Evolutionary conservation across 441 rosid genomes (phyloP), one percentile per base, ranked within the genome.

Genomic region (Euphorbia corollata): DNA sequence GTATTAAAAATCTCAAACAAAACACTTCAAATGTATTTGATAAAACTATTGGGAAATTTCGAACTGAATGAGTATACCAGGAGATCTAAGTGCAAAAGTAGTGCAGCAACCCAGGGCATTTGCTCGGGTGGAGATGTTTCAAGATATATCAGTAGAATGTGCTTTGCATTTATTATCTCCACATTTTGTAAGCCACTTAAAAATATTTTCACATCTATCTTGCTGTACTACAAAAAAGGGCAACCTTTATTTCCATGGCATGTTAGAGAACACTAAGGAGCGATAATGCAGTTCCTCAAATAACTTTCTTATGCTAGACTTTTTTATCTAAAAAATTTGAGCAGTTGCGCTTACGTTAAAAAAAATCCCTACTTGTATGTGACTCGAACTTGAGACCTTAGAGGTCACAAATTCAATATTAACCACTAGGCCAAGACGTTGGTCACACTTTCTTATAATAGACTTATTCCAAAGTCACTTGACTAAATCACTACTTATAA

Each of bases 71-170:
- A 68, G 65, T 67, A 57, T 75, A 86, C 91, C 82, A 73, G 69
- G 63, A 77, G 81, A 74, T 83, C 84, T 27, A 86, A 71, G 72
- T 80, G 84, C 61, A 86, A 67, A 41, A 84, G 73, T 45, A 86
- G 82, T 41, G 79, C 71, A 43, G 86, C 83, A 73, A 81, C 77
- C 68, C 80, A 65, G 38, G 86, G 85, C 68, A 67, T 78, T 68
- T 77, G 78, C 48, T 64, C 77, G 54, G 67, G 74, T 47, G 74
- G 77, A 68, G 77, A 77, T 51, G 68, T 80, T 65, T 69, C 86
- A 57, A 83, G 86, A 83, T 81, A 71, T 32, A 77, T 60, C 11
- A 83, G 78, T 61, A 84, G 70, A 54, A 76, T 73, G 68, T 81
- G 82, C 86, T 81, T 74, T 12, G 71, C 24, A 12, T 72, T 73